Base-by-base conservation (phyloP, 441 rosid species). In the Pelargonium cotyledonis region DNA sequence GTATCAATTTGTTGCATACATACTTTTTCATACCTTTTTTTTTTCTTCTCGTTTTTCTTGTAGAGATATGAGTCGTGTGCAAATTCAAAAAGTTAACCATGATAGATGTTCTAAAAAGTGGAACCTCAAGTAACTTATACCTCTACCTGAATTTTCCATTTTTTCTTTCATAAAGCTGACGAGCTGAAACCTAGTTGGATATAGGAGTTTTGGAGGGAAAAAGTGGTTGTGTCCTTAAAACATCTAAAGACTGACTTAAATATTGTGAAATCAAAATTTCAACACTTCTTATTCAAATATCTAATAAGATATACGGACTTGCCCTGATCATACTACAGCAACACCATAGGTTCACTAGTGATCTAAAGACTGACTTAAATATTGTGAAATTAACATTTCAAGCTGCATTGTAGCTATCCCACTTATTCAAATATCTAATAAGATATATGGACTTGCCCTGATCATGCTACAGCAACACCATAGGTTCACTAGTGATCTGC, bases 1-100 rank as follows among this genome's bases (percentile, higher is more conserved):
- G 98, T 92, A 88, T 63, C 35, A n/a, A 11, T 6, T 38, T 21
- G 10, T 46, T 65, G 16, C 61, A 55, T 16, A 16, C 7, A 31
- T 31, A 31, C 35, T 23, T 23, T 23, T 23, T 23, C 8, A 49
- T 12, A 15, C n/a, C 4, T 12, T 49, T n/a, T 49, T 49, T 23
- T 23, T 23, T 23, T n/a, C n/a, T n/a, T n/a, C 26, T 23, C 26
- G 2, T n/a, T 8, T n/a, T 7, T 53, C 6, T n/a, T 23, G 26
- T 7, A 53, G 60, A 53, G 6, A 53, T 5, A n/a, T 53, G 19
- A 53, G 60, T 15, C 6, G 8, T 16, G 1, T 53, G 60, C 60
- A n/a, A 19, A 53, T 53, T 53, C 21, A 15, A 19, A 53, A 53
- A 53, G 60, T 53, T 53, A 53, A 53, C 60, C 18, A 53, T 53